These are phyloP conservation scores for Rhizodiscina lignyota DNA, from an alignment of 495 filamentous ascomycete genomes.

Conservation along the genomic window DNA sequence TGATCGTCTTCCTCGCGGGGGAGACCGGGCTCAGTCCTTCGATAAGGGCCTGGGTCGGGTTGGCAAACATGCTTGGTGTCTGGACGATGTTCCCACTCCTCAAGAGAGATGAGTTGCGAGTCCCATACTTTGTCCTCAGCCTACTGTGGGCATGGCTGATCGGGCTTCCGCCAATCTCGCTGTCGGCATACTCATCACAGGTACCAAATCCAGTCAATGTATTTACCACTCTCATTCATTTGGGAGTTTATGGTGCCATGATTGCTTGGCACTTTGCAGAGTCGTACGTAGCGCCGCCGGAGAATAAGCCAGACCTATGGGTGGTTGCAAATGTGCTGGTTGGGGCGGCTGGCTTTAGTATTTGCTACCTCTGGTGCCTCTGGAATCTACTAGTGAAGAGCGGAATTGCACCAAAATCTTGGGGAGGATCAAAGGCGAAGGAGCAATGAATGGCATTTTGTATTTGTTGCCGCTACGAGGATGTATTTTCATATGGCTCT, in stretches of 20 bases:
- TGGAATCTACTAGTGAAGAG: constrained; percentile 52
- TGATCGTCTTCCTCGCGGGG: constrained; percentile 70
- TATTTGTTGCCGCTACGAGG: too few species aligned
- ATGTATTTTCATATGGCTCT: too few species aligned
- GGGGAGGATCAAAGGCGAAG: too few species aligned
- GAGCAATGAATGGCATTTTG: too few species aligned
- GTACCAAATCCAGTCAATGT: neutral
- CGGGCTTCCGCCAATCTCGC: constrained; percentile 62
- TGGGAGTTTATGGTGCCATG: constrained; percentile 60
- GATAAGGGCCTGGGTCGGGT: constrained; percentile 76
- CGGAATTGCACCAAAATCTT: too few species aligned
- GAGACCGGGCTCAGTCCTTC: constrained; percentile 58
- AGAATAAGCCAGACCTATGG: constrained; percentile 80
- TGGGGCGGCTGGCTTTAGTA: constrained; percentile 65
- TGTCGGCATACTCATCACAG: constrained; percentile 37
- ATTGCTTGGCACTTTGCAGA: constrained; percentile 65
- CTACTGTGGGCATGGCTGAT: constrained; percentile 82
- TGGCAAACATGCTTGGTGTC: constrained; percentile 74
- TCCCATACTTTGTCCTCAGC: constrained; percentile 73
- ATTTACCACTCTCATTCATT: constrained; percentile 41
- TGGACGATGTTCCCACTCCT: constrained; percentile 94
- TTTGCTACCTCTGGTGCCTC: constrained; percentile 84
- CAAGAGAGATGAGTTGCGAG: constrained; percentile 59
- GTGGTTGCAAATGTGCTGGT: constrained; percentile 76
- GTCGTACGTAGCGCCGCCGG: constrained; percentile 43